Conservation (phyloP, 2,329 filamentous ascomycete species). For the Sodiomyces alkalinus region DNA sequence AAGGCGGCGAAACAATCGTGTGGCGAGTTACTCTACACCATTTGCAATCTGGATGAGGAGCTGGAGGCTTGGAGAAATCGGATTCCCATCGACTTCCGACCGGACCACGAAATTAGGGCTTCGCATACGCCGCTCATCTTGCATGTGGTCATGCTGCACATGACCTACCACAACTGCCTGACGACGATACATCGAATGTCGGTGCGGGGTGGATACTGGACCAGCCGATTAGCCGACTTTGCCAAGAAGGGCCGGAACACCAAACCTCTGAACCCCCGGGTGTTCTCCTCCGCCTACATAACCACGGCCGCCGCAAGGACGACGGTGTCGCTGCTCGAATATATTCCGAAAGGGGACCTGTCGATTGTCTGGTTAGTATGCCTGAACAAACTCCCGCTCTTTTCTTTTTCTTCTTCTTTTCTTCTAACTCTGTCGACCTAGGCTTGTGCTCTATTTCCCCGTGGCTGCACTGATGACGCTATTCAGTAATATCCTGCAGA, state of each 20-base stretch:
- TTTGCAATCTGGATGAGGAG: constrained; percentile 81
- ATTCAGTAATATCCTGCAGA: constrained; percentile 93
- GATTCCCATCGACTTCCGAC: constrained; percentile 92
- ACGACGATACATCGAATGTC: constrained; percentile 98
- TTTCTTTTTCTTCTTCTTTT: background rate
- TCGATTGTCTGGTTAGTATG: constrained; percentile 87
- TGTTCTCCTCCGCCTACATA: constrained; percentile 85
- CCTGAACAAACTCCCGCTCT: too few species aligned
- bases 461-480: constrained; percentile 89
- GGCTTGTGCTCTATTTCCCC: constrained; percentile 90
- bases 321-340: constrained; percentile 87
- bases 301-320: constrained; percentile 88
- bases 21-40: constrained; percentile 85
- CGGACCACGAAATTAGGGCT: constrained; percentile 89
- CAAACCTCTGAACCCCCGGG: constrained; percentile 75
- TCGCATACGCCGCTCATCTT: constrained; percentile 86
- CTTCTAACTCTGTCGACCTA: constrained; percentile 13
- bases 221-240: constrained; percentile 82
- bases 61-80: constrained; percentile 92
- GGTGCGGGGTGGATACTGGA: constrained; percentile 97
- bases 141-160: constrained; percentile 86
- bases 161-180: constrained; percentile 94
- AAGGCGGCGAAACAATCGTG: constrained; percentile 85
- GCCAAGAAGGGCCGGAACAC: constrained; percentile 90
- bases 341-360: constrained; percentile 89